These are phyloP conservation scores for Hymenoscyphus linearis DNA, from an alignment of 2,329 filamentous ascomycete genomes.

Conservation along the genomic window DNA sequence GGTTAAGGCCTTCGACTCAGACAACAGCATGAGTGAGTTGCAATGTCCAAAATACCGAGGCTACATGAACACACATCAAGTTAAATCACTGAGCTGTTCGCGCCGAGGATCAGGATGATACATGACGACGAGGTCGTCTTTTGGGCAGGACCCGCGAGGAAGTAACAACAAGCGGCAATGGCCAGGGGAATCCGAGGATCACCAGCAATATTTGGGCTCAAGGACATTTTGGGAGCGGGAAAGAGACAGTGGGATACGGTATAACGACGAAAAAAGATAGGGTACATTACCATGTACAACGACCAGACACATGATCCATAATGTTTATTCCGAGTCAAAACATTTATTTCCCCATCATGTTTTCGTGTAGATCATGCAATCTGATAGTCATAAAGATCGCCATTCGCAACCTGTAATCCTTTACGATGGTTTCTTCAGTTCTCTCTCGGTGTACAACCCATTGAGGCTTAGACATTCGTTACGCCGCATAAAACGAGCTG, in stretches of 20 bases:
- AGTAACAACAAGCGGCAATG: neutral
- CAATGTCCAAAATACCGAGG: neutral
- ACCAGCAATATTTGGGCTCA: neutral
- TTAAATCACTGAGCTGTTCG: neutral
- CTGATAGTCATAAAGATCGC: neutral
- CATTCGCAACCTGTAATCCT: neutral
- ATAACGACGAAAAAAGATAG: neutral
- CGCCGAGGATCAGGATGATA: neutral
- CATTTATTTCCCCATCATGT: neutral
- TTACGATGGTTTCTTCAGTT: neutral
- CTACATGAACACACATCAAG: neutral
- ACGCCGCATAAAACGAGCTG: neutral
- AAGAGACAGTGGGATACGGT: neutral
- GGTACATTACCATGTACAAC: neutral
- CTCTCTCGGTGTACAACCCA: neutral
- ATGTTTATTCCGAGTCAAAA: neutral
- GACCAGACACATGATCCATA: neutral
- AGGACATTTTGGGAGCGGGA: neutral
- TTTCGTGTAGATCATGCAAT: neutral
- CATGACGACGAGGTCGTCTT: neutral
- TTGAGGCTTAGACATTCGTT: neutral
- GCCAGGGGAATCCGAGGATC: neutral
- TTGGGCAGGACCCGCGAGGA: neutral
- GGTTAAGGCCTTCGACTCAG: too few relatives aligned
- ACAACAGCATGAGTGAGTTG: neutral